These are phyloP conservation scores for Amaranthus cruentus DNA, from an alignment of 148 eudicot genomes.

Conservation along the genomic window DNA sequence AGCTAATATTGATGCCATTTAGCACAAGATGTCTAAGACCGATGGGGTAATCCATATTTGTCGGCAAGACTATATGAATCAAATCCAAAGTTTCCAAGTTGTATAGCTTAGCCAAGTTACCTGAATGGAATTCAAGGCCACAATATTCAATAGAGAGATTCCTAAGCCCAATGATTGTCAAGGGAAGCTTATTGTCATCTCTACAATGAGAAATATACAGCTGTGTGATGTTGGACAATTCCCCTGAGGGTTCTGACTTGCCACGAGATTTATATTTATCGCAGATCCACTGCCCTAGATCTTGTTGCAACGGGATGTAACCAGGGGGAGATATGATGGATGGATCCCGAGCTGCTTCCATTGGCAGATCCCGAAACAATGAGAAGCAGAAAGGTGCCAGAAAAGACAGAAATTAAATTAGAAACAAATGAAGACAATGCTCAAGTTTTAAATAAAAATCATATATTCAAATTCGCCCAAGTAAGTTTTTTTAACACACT, in stretches of 20 bases:
- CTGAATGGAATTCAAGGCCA: background rate
- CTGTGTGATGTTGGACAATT: background rate
- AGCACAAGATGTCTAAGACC: background rate
- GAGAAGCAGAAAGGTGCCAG: background rate
- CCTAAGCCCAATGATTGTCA: background rate
- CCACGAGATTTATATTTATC: background rate
- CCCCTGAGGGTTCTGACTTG: background rate
- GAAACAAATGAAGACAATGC: background rate
- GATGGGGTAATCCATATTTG: background rate
- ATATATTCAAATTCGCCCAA: background rate
- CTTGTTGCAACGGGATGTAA: background rate
- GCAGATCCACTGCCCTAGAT: background rate
- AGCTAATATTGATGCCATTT: background rate
- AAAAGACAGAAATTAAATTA: background rate
- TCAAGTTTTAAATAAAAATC: background rate
- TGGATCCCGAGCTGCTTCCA: conserved; percentile 3
- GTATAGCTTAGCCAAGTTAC: background rate
- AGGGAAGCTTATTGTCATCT: background rate
- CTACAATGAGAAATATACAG: background rate
- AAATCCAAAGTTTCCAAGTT: background rate
- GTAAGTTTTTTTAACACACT: no score
- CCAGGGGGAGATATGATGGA: background rate
- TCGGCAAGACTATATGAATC: background rate
- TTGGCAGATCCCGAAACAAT: background rate
- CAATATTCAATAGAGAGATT: background rate